Conservation (phyloP, 306 rosid species). For the Mimosa bimucronata region DNA sequence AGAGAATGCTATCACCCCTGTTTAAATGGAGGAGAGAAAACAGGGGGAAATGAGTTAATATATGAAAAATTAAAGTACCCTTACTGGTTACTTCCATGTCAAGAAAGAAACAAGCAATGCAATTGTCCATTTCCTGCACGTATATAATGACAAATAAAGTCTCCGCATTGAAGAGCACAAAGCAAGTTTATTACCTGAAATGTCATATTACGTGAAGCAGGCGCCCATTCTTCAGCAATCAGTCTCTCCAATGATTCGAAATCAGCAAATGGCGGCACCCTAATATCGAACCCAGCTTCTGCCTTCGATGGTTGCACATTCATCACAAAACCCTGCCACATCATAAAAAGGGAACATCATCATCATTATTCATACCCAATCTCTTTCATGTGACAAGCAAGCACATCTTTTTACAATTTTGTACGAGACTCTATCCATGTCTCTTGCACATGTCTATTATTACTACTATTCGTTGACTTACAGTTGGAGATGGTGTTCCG, state of each 20-base stretch:
- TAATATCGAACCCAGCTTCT: slow-evolving; percentile 91
- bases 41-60: no score
- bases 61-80: no score
- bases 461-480: slow-evolving; percentile 53
- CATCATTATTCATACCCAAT: no score
- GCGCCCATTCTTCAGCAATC: slow-evolving; percentile 81
- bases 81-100: not conserved
- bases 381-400: no score
- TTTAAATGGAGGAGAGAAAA: no score
- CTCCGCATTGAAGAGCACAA: slow-evolving; percentile 21
- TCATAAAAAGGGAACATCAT: not conserved
- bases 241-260: slow-evolving; percentile 56
- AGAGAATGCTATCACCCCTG: no score
- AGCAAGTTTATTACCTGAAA: slow-evolving; percentile 48
- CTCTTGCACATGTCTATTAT: no score
- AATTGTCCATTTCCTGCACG: slow-evolving; percentile 1
- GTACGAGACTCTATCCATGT: no score
- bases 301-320: slow-evolving; percentile 98
- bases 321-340: slow-evolving; percentile 93
- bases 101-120: slow-evolving; percentile 21
- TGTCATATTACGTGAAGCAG: slow-evolving; percentile 80
- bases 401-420: no score
- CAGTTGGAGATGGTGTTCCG: slow-evolving; percentile 90
- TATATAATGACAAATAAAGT: not conserved
- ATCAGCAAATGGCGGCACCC: slow-evolving; percentile 85